Evolutionary conservation across 768 basidiomycete genomes (phyloP), one percentile per base, ranked within the genome.

Genomic region (Tephrocybe sp.): DNA sequence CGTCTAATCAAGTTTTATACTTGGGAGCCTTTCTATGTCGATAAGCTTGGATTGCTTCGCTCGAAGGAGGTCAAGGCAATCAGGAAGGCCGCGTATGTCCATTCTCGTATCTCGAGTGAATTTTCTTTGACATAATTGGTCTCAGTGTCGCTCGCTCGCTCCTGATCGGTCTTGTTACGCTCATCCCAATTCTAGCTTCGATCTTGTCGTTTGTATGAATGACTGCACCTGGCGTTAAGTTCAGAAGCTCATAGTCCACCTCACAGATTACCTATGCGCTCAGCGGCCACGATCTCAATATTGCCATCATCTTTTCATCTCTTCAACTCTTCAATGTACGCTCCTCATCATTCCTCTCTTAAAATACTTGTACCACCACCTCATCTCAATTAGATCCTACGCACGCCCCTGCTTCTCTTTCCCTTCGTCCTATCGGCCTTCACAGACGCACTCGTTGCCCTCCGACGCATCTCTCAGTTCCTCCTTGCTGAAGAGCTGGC

Each of bases 1-100:
- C 74, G 84, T 4, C 68, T 84, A 5, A 74, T 87, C 56, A 87
- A 87, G 64, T 69, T 76, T 24, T 84, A 80, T 59, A 79, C 79
- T 1, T 85, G 80, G 76, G 82, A 82, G 57, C 44, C 51, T 11
- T 79, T 79, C 48, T 82, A 79, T 52, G 60, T 65, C 1, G 60
- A 71, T 30, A 68, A 72, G 41, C 73, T 79, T 19, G 65, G 64
- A 18, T 55, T 54, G 0, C 55, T 79, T 43, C 60, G 79, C 19
- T 55, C 52, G 22, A 55, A 62, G 37, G 77, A 78, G 52, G 65
- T 76, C 24, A 51, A 51, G 4, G 67, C 74, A n/a, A 63, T 78
- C 24, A 59, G 64, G 44, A 69, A 61, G 49, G 55, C 64, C 19
- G 68, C 69, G 73, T 75, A 46, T 34, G 73, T 64, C 13, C 19